Conservation (phyloP, 78 protist genomes). For the Corallochytrium limacisporum region DNA sequence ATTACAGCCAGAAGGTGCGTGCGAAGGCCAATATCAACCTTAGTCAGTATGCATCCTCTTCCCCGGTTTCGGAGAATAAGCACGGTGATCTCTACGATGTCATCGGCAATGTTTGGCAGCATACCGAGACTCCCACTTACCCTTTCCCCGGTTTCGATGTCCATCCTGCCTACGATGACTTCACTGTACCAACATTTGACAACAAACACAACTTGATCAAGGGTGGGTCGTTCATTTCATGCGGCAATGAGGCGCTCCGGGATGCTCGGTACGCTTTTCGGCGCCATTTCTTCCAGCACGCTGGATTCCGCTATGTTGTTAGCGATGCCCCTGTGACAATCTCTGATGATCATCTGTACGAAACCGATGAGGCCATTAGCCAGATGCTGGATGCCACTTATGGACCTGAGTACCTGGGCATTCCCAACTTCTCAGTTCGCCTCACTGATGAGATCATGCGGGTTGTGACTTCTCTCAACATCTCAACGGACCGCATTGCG, state of each 20-base stretch:
- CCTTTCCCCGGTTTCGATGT: conserved; percentile 31
- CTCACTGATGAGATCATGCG: background rate
- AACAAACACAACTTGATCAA: conserved; percentile 30
- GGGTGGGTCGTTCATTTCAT: conserved; percentile 25
- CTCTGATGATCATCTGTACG: background rate
- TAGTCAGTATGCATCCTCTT: background rate
- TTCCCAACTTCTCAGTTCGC: background rate
- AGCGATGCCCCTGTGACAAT: background rate
- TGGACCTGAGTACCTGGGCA: background rate
- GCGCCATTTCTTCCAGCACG: conserved; percentile 37
- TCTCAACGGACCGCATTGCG: background rate
- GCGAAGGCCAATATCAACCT: background rate
- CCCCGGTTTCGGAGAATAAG: conserved; percentile 24
- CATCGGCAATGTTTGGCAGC: conserved; percentile 50
- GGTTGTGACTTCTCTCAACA: background rate
- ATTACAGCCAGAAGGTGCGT: background rate
- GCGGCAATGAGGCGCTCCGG: conserved; percentile 35
- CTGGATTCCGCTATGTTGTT: conserved; percentile 16
- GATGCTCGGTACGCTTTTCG: conserved; percentile 38
- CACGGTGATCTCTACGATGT: conserved; percentile 28
- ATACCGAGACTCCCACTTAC: conserved; percentile 25
- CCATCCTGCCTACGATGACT: conserved; percentile 41
- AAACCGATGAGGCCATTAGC: background rate
- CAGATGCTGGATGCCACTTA: background rate
- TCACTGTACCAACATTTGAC: conserved; percentile 46